Percentiles rank a stretch among this genome's conserved stretches.
Conservation (phyloP, 176 grass and related monocot genomes). For the Triticum timopheevii region DNA sequence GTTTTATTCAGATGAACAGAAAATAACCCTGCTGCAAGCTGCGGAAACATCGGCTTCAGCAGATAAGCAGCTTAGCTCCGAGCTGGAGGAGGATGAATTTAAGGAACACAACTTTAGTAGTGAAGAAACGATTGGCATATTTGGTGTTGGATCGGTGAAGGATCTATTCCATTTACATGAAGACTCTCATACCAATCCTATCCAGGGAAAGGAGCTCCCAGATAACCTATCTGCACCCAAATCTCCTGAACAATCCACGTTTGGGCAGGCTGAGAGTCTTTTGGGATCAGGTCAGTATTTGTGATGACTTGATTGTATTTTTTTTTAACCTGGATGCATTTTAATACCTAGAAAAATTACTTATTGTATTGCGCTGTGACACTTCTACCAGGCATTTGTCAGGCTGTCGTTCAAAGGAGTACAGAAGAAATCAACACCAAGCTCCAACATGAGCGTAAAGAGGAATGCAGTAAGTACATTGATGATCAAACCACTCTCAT, state of each 20-base stretch:
- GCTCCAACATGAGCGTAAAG: background rate
- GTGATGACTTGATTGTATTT: background rate
- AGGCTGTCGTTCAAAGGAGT: background rate
- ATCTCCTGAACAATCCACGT: constrained; percentile 4
- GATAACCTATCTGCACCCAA: background rate
- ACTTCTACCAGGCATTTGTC: constrained; percentile 11
- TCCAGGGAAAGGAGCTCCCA: background rate
- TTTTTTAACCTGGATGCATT: background rate
- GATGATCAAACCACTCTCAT: background rate
- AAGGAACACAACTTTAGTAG: background rate
- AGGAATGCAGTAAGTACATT: background rate
- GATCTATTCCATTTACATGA: background rate
- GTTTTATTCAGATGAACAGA: constrained; percentile 8
- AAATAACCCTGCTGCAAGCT: background rate
- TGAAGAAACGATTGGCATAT: background rate
- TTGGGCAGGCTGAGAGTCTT: background rate
- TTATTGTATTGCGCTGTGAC: background rate
- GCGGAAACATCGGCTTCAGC: background rate
- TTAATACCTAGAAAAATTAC: background rate
- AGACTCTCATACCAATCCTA: background rate
- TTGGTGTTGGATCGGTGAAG: background rate
- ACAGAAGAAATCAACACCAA: background rate
- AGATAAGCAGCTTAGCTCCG: background rate
- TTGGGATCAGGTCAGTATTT: background rate
- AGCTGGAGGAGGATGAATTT: background rate